Evolutionary conservation across 2,329 filamentous ascomycete species (phyloP), one percentile per base, ranked within the genome.

Genomic region (Westerdykella aurantiaca): DNA sequence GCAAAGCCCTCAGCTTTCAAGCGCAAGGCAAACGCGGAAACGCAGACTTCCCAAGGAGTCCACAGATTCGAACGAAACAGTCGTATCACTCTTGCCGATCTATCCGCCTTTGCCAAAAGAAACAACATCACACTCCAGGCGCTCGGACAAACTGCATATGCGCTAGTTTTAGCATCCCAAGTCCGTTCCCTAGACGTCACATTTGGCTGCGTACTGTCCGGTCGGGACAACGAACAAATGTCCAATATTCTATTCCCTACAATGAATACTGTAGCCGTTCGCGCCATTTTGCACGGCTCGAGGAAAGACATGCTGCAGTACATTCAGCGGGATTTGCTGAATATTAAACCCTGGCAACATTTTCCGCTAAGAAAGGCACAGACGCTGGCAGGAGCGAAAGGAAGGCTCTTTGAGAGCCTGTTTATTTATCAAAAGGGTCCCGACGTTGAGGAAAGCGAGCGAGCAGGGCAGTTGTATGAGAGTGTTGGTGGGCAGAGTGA

Each of bases 231-330:
- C 9, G 82, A 86, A 37, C 76, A 79, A 13, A 78, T 81, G 0
- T 78, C 85, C 35, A 66, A 78, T 21, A 67, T 91, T 11, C 74
- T 90, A 59, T 96, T 95, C 56, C 91, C 90, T 0, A 88, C 86
- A 0, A 95, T 96, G 86, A 96, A 95, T 58, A 95, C 90, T 0
- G 82, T 95, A 0, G 79, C 85, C 0, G 73, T 95, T 6, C 77
- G 89, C 10, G 78, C 78, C 1, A 74, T 90, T 2, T 63, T 95
- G 2, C 85, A 93, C 54, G 87, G 87, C 1, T 81, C 75, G 0
- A 69, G 78, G 0, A 51, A 64, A 0, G 76, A 82, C 0, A 82
- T 94, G 68, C 68, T 95, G 22, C 74, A 72, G 11, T 86, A 90
- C 57, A 75, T 89, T 51, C 88, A 95, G 58, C 77, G 82, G 2